A percentile compares a stretch with the other conserved stretches of the same genome.
phyloP scores from a whole-genome alignment of 2,329 filamentous ascomycete genomes.

The Colletotrichum caudatum region DNA sequence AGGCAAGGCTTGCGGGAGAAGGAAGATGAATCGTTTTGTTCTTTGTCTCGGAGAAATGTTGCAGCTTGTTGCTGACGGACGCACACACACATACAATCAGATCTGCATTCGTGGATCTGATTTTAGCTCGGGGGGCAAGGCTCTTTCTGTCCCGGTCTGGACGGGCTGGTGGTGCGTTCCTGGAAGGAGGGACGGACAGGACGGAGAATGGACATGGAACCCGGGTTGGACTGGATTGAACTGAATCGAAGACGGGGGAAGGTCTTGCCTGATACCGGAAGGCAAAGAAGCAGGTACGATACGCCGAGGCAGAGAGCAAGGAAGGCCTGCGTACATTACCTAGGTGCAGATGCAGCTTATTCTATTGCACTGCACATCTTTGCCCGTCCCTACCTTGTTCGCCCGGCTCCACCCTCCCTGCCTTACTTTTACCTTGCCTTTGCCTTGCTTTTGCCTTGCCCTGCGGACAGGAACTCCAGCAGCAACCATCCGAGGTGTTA shows the following conservation, averaged over 20 bases:
- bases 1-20: neutral
- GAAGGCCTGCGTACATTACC: conserved; percentile 2
- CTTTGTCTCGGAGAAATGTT: neutral
- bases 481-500: too few relatives aligned
- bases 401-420: too few relatives aligned
- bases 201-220: neutral
- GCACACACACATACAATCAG: neutral
- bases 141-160: neutral
- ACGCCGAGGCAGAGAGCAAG: neutral
- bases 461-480: neutral
- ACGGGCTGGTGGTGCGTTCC: conserved; percentile 1
- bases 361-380: conserved; percentile 15
- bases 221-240: neutral
- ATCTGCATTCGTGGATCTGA: conserved; percentile 5
- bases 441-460: too few relatives aligned
- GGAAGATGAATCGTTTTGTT: neutral
- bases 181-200: conserved; percentile 6
- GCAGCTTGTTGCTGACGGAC: neutral
- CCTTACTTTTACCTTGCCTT: too few relatives aligned
- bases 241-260: neutral
- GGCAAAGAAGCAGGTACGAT: neutral
- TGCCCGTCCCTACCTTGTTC: conserved; percentile 16
- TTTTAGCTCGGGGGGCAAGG: neutral
- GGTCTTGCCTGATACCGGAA: neutral
- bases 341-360: conserved; percentile 1